Percentiles rank a stretch among this genome's conserved stretches.
Conservation (phyloP, 2,329 filamentous ascomycete species). For the Cordyceps pruinosa region DNA sequence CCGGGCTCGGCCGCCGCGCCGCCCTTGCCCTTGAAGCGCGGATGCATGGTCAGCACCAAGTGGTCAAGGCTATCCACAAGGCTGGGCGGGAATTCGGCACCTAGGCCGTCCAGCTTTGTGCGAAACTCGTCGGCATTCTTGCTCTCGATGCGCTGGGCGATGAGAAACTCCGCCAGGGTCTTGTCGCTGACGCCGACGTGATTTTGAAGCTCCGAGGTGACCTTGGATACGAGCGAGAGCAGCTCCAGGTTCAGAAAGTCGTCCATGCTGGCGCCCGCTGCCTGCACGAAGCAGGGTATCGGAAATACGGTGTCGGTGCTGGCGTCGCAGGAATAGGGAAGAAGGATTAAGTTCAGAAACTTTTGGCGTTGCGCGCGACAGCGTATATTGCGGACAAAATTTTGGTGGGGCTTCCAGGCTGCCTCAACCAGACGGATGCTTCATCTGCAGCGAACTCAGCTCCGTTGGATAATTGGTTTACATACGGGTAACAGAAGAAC, state of each 20-base stretch:
- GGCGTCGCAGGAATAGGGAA: background rate
- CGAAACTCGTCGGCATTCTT: slow-evolving; percentile 67
- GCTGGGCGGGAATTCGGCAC: slow-evolving; percentile 76
- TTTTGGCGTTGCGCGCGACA: background rate
- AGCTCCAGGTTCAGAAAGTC: slow-evolving; percentile 88
- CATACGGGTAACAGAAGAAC: too few species aligned
- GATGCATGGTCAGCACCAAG: slow-evolving; percentile 82
- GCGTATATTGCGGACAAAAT: background rate
- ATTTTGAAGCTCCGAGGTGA: slow-evolving; percentile 90
- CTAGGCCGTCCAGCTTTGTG: slow-evolving; percentile 64
- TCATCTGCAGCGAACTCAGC: too few species aligned
- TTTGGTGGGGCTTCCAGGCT: slow-evolving; percentile 9
- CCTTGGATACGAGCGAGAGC: slow-evolving; percentile 87
- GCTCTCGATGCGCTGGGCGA: slow-evolving; percentile 78
- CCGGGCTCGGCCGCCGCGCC: slow-evolving; percentile 30
- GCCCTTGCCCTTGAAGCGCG: slow-evolving; percentile 66
- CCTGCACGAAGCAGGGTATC: slow-evolving; percentile 7
- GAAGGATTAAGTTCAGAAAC: slow-evolving; percentile 2
- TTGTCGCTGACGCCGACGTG: slow-evolving; percentile 89
- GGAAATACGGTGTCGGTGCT: background rate
- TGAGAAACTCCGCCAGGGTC: slow-evolving; percentile 92
- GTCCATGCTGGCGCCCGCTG: slow-evolving; percentile 55
- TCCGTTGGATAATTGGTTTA: too few species aligned
- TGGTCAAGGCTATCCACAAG: slow-evolving; percentile 88
- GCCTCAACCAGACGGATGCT: too few species aligned